Evolutionary conservation across 495 filamentous ascomycete species (phyloP).

Genomic region (Tuber umbilicatum): DNA sequence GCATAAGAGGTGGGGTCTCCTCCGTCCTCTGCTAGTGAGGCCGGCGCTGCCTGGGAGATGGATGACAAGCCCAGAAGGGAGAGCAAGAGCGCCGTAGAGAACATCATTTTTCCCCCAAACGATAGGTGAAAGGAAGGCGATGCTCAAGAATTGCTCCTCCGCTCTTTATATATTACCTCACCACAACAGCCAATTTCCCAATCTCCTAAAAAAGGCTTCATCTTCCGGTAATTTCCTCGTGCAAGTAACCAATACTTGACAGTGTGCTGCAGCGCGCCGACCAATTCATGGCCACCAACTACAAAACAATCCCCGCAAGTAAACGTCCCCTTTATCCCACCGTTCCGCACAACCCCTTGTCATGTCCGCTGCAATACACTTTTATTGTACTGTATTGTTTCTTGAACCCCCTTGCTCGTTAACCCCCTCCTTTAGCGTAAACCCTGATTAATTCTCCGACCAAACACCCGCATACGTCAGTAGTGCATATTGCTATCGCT

Average conservation of each 20-base stretch:
- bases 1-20: background rate
- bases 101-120: background rate
- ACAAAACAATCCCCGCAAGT: background rate
- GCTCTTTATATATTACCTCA: background rate
- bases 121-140: background rate
- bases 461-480: too few relatives aligned
- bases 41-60: constrained; percentile 14
- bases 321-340: background rate
- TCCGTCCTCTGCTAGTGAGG: constrained; percentile 3
- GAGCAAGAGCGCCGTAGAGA: background rate
- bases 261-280: too few relatives aligned
- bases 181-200: background rate
- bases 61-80: constrained; percentile 8
- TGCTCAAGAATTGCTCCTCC: background rate
- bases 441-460: too few relatives aligned
- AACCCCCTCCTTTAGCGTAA: too few relatives aligned
- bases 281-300: background rate
- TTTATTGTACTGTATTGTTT: too few relatives aligned
- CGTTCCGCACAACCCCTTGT: background rate
- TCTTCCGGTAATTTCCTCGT: background rate
- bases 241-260: background rate
- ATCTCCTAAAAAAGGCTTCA: background rate
- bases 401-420: too few relatives aligned
- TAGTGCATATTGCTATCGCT: too few relatives aligned
- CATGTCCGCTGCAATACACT: background rate